Evolutionary conservation across 345 rosid species (phyloP).

Genomic region (Clausena lansium): DNA sequence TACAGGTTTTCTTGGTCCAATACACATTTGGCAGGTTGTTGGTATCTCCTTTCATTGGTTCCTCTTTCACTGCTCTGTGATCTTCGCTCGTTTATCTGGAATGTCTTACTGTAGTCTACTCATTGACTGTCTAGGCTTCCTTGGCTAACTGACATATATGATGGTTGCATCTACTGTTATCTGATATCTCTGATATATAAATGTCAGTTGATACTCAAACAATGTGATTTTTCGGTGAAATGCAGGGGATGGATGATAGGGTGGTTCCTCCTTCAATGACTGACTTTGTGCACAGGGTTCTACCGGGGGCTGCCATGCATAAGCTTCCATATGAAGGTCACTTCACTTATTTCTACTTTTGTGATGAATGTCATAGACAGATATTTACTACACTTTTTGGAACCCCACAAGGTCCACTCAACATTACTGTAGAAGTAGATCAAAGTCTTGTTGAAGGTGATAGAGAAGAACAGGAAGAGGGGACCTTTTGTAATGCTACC

Average conservation of each 20-base stretch:
- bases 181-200: neutral
- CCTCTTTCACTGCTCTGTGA: neutral
- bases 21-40: slow-evolving; percentile 73
- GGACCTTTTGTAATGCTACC: neutral
- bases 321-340: slow-evolving; percentile 76
- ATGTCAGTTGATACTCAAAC: neutral
- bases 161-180: neutral
- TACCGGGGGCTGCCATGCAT: slow-evolving; percentile 69
- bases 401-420: slow-evolving; percentile 54
- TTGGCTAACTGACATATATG: neutral
- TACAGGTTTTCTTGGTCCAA: slow-evolving; percentile 70
- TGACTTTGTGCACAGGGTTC: slow-evolving; percentile 62
- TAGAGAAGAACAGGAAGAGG: slow-evolving; percentile 20
- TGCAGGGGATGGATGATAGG: slow-evolving; percentile 67
- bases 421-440: slow-evolving; percentile 21
- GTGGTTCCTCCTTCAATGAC: slow-evolving; percentile 73
- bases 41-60: neutral
- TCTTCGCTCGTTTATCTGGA: neutral
- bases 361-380: slow-evolving; percentile 73
- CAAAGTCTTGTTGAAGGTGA: slow-evolving; percentile 23
- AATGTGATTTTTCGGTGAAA: neutral
- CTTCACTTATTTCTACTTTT: slow-evolving; percentile 57
- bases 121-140: neutral
- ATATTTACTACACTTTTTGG: slow-evolving; percentile 64
- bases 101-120: neutral